Conservation (phyloP, 441 rosid species). For the Syzygium syzygioides region DNA sequence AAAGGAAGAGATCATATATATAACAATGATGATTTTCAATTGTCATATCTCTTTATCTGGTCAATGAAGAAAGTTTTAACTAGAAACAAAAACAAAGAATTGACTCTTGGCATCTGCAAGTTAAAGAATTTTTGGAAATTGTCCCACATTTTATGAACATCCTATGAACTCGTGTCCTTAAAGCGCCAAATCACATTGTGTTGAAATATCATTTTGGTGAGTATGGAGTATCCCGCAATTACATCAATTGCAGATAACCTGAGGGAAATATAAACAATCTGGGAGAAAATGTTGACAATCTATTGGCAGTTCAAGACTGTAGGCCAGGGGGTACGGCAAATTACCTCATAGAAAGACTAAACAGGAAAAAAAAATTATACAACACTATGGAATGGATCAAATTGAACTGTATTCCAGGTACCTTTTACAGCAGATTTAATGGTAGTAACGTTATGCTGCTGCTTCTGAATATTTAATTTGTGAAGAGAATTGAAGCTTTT, state of each 20-base stretch:
- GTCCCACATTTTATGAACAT: not conserved
- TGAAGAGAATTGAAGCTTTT: not conserved
- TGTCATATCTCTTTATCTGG: not conserved
- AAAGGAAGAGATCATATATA: not conserved
- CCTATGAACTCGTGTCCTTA: not conserved
- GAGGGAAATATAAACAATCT: not conserved
- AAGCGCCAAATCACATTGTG: not conserved
- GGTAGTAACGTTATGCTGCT: not conserved
- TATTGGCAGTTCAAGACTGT: not conserved
- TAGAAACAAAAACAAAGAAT: too few relatives aligned
- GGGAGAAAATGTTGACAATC: not conserved
- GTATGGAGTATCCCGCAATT: not conserved
- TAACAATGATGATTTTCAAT: not conserved
- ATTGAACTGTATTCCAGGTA: not conserved
- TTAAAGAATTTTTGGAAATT: not conserved
- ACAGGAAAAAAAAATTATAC: not conserved
- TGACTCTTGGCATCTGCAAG: not conserved
- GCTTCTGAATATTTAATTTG: not conserved
- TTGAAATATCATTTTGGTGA: not conserved
- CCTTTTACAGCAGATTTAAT: not conserved
- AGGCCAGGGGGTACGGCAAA: not conserved
- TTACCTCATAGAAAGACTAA: not conserved
- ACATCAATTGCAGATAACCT: not conserved
- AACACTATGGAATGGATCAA: not conserved
- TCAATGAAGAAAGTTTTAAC: not conserved